Conservation (phyloP, 805 yeast species). For the Wickerhamomyces bisporus region DNA sequence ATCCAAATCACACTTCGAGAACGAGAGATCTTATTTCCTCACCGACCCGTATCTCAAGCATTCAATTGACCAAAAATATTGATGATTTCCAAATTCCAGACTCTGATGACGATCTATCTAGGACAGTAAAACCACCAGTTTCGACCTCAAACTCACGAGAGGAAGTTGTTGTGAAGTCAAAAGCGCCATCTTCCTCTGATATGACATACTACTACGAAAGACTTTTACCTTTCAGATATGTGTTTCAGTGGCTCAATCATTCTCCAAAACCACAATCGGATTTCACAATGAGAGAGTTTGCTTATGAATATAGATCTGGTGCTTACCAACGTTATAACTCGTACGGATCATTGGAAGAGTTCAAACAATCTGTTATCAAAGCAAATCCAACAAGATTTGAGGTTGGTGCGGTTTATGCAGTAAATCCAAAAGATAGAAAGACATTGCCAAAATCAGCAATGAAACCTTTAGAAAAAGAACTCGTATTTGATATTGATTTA, state of each 20-base stretch:
- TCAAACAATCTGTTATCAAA: conserved; percentile 67
- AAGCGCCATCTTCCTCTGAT: conserved; percentile 39
- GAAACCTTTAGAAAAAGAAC: conserved; percentile 79
- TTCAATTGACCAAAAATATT: background rate
- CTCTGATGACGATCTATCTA: background rate
- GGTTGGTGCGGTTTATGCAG: conserved; percentile 86
- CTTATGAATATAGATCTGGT: conserved; percentile 82
- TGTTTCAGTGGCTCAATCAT: conserved; percentile 90
- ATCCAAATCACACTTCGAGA: conserved; percentile 15
- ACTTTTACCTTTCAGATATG: conserved; percentile 67
- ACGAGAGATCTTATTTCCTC: conserved; percentile 10
- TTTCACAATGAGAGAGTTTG: conserved; percentile 88
- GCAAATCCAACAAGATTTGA: conserved; percentile 89
- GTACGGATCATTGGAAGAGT: conserved; percentile 58
- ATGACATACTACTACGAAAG: conserved; percentile 68
- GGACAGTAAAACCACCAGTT: background rate
- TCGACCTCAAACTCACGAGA: conserved; percentile 1
- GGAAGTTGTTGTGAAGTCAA: background rate
- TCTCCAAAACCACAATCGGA: conserved; percentile 69
- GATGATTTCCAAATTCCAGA: conserved; percentile 1
- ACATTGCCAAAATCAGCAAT: conserved; percentile 68
- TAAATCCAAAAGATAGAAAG: conserved; percentile 84
- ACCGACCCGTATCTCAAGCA: conserved; percentile 8
- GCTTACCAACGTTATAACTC: conserved; percentile 90
- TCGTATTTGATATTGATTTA: conserved; percentile 95